Evolutionary conservation across 306 rosid species (phyloP), one percentile per base, ranked within the genome.

Genomic region (Arachis stenosperma): DNA sequence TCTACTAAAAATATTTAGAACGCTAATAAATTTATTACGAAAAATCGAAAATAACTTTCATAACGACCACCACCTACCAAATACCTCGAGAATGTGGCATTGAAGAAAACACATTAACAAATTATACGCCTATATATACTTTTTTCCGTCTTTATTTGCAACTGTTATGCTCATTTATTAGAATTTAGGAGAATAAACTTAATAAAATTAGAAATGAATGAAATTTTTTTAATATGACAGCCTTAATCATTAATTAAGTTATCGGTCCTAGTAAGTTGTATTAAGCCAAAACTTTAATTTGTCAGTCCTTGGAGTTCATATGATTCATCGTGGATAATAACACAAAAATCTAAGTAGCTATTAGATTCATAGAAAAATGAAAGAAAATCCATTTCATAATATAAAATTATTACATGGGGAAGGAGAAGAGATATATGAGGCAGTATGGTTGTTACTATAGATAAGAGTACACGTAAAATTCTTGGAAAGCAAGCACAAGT

Each of bases 391-490:
- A 54, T 30, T 42, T 30, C 13, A 14, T 53, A 61, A 47, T 65
- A n/a, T 51, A 46, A 69, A 58, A 41, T 40, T 44, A 63, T 42
- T 22, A 22, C 27, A 33, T 46, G 39, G 65, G 60, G 64, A 33
- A 46, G 65, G 47, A 50, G 59, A 66, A 29, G 40, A 75, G 37
- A 56, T 9, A 22, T 22, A 22, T 22, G 1, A 22, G 27, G 22
- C 37, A 36, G 29, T 60, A 58, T 9, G 52, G 76, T 67, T 70
- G 87, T 76, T 67, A 72, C 41, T 67, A 75, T 67, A 70, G 86
- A 81, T 81, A 81, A 78, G 78, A 72, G 68, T 81, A 78, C 88
- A 81, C 82, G 79, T 84, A 47, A 75, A n/a, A 69, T 65, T 37
- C 85, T 74, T 71, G 55, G 71, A 78, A 60, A 53, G 47, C 78